Evolutionary conservation across 345 rosid genomes (phyloP), one percentile per base, ranked within the genome.

Genomic region (Murraya paniculata): DNA sequence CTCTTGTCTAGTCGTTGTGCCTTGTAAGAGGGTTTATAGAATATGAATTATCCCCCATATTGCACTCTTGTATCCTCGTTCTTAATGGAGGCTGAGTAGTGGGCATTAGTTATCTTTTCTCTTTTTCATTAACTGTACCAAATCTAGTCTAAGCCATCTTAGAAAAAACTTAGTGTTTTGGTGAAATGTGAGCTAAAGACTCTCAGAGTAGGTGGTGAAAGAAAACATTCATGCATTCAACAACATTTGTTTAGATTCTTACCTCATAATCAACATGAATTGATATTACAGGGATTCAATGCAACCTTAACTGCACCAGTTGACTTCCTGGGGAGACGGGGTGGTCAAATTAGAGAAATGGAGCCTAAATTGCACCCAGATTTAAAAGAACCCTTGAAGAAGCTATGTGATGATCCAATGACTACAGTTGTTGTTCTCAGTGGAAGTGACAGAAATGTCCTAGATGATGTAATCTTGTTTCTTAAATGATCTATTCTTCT

Each of bases 401-500:
- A 73, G 79, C 85, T 89, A 8, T 85, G 89, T 65, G 80, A 76
- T 73, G 88, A 89, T 79, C 80, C 83, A 31, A 80, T 78, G 79
- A 89, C 92, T 39, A 87, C 87, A 22, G 39, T 85, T 30, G 78
- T 89, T 80, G 86, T 87, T 58, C 86, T 89, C 53, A 89, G 92
- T 81, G 92, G 92, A 71, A 89, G 92, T 74, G 85, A 85, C 68
- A 87, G 92, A 85, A 76, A 60, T 73, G 81, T 82, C 82, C 81
- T 89, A 31, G 92, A 89, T 74, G 74, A 84, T 73, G 92, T 87
- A 87, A 56, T 59, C 61, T 57, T 74, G 18, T 73, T 69, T 78
- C 78, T 79, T 22, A 9, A 31, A 21, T 38, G 36, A 36, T 66
- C 24, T 14, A 5, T 38, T 55, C 80, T 64, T 35, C 65, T 68